Base-by-base conservation (phyloP, 306 rosid species). In the Cucumis melo region DNA sequence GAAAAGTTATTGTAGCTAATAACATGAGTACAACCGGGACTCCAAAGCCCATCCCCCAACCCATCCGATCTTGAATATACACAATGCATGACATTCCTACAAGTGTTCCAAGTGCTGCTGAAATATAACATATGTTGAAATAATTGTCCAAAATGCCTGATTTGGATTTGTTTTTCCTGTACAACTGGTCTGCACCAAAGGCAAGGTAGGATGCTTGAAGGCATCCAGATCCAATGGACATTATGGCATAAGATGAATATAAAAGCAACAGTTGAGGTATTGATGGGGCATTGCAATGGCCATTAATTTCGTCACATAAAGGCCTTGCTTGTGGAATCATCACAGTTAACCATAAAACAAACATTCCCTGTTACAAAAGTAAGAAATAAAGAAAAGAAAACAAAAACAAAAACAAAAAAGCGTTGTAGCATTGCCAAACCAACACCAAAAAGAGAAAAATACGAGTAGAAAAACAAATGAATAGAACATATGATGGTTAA, bases 11-110 rank as follows among this genome's bases (percentile, higher is more conserved):
- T 8, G 39, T 14, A 12, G 82, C 56, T 14, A 82, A 38, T 55
- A 75, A 74, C 85, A 82, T 82, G 10, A 74, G 64, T 11, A 13
- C 4, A 13, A 12, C 77, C 58, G 85, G 82, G 19, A 82, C 36
- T 34, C 85, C 85, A 67, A 82, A 82, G 7, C 85, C 85, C 64
- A 82, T 24, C 0, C 14, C 59, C 85, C 85, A 82, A 12, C 85
- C 85, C 72, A 74, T 5, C 6, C 60, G 62, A 15, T 82, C 82
- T 58, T 82, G 85, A 64, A 82, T 48, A 50, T 82, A 82, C 15
- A 74, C 82, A 3, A 78, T 23, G 17, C 72, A 23, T 14, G 82
- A 39, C 21, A 74, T 9, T 17, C 79, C 79, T 12, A 82, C 0
- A 9, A 72, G 67, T 39, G 66, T 8, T 16, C 78, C 46, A 7